Evolutionary conservation across 257 asterid genomes (phyloP).

Genomic region (Rauvolfia tetraphylla): DNA sequence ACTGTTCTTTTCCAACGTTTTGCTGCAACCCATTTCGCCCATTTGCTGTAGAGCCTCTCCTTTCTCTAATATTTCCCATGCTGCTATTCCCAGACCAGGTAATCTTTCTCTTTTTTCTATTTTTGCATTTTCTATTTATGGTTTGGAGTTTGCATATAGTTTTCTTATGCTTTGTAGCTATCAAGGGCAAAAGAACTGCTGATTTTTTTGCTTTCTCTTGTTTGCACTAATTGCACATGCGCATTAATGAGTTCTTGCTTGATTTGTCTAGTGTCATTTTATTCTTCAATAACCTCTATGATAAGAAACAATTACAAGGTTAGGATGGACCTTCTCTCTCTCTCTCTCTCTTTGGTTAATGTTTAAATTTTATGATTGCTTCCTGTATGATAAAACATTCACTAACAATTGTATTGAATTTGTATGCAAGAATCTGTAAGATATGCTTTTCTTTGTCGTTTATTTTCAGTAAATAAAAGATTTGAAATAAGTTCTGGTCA

Average conservation of each 20-base stretch:
- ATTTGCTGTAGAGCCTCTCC: slow-evolving; percentile 4
- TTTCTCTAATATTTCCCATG: slow-evolving; percentile 35
- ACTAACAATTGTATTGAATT: neutral
- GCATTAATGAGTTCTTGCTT: neutral
- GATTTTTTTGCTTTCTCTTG: neutral
- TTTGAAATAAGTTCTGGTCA: too few species aligned
- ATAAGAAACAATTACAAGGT: neutral
- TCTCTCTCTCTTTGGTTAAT: neutral
- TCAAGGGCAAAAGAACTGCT: neutral
- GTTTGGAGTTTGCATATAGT: neutral
- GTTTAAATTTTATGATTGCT: too few species aligned
- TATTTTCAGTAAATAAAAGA: neutral
- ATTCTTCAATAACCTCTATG: neutral
- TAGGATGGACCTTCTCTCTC: neutral
- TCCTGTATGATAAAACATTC: too few species aligned
- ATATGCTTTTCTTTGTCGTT: too few species aligned
- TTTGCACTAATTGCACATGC: neutral
- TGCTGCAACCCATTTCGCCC: slow-evolving; percentile 10
- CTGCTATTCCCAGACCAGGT: slow-evolving; percentile 54
- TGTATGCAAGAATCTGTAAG: too few species aligned
- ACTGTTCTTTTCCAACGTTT: neutral
- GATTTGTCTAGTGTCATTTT: neutral
- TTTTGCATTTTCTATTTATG: neutral
- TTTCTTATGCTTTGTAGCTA: neutral
- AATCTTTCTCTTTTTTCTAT: neutral